Base-by-base conservation (phyloP, 2,329 filamentous ascomycete species). In the Botrytis fragariae region DNA sequence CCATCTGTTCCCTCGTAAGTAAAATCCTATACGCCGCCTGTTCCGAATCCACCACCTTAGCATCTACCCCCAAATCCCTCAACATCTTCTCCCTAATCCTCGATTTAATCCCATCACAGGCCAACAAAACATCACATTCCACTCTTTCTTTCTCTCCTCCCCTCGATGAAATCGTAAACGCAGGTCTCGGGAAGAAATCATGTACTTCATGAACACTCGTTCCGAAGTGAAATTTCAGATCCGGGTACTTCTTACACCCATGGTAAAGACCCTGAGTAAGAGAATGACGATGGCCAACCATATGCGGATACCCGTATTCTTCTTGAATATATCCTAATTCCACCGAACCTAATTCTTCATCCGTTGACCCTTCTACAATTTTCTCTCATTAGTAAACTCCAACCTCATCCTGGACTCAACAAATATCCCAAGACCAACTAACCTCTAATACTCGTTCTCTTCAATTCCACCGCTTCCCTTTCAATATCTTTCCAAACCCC, bases 11-110 rank as follows among this genome's bases (percentile, higher is more conserved):
- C 20, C 92, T 88, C 1, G 86, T 87, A 32, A 95, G 86, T 88
- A 94, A 91, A 82, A 95, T 93, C 16, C 92, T 88, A 83, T 94
- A 95, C 3, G 92, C 91, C 0, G 93, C 92, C 82, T 94, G 91
- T 4, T 91, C 89, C 0, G 92, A 93, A 74, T 93, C 90, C 74
- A 89, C 84, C 77, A 91, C 88, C 3, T 48, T 4, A 4, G 45
- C 22, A 48, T 48, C 22, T 1, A 48, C 22, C 45, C 45, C 1
- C 88, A 82, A 54, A 84, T 82, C 51, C 84, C 81, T 2, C 92
- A 85, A 85, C 81, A 93, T 85, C 54, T 86, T 82, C 14, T 84
- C 82, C 44, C 87, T 84, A 29, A 84, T 83, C 12, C 79, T 75
- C 51, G 85, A 87, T 81, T 89, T 89, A 81, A 89, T 85, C 59